Evolutionary conservation across 257 asterid species (phyloP).

Genomic region (Striga asiatica): DNA sequence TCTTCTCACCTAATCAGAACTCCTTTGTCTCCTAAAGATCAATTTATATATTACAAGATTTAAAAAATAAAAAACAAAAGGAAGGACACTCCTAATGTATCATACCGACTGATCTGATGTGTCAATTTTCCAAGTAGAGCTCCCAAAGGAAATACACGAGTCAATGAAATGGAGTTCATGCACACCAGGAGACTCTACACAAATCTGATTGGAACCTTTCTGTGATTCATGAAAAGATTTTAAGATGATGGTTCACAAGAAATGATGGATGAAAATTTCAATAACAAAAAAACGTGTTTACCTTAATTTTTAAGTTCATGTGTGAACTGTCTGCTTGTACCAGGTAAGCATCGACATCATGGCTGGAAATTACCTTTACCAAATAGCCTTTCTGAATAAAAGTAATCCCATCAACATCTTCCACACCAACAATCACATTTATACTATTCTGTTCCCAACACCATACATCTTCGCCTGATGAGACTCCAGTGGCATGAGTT

Average conservation of each 20-base stretch:
- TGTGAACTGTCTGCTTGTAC: slow-evolving; percentile 48
- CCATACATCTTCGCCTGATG: slow-evolving; percentile 71
- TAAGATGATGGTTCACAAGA: slow-evolving; percentile 14
- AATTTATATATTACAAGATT: not conserved
- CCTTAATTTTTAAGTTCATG: slow-evolving; percentile 63
- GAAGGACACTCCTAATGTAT: slow-evolving; percentile 10
- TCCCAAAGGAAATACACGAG: slow-evolving; percentile 82
- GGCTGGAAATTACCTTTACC: slow-evolving; percentile 72
- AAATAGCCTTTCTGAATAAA: slow-evolving; percentile 82
- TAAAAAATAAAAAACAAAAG: not conserved
- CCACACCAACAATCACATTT: slow-evolving; percentile 55
- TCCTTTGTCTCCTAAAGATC: not conserved
- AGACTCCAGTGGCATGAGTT: slow-evolving; percentile 29
- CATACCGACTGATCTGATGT: slow-evolving; percentile 57
- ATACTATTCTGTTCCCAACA: slow-evolving; percentile 75
- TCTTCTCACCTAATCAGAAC: slow-evolving; percentile 6
- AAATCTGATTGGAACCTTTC: slow-evolving; percentile 73
- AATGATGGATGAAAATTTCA: slow-evolving; percentile 3
- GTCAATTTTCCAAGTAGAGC: slow-evolving; percentile 52
- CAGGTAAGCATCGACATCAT: slow-evolving; percentile 69
- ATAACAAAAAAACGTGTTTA: slow-evolving; percentile 16
- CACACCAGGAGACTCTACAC: slow-evolving; percentile 78
- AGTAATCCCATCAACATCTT: slow-evolving; percentile 70
- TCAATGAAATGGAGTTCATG: slow-evolving; percentile 79
- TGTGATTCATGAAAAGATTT: slow-evolving; percentile 34